phyloP scores from a whole-genome alignment of 2,329 filamentous ascomycete genomes.

The Helotiales sp. region DNA sequence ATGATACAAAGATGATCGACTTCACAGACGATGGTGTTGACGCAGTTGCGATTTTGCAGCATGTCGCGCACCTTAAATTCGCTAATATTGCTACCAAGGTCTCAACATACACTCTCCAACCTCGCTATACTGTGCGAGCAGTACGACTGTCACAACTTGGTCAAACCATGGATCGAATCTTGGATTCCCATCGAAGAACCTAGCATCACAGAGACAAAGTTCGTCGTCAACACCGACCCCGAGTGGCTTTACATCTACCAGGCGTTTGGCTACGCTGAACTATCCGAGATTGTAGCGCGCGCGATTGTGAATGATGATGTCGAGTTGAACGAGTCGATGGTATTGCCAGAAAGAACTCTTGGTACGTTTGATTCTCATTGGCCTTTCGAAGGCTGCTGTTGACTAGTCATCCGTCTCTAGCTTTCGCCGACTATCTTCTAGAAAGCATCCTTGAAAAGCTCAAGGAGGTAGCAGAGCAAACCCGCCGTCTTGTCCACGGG shows the following conservation, averaged over 20 bases:
- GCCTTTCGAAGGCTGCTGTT: no score
- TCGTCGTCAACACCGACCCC: neutral
- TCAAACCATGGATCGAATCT: neutral
- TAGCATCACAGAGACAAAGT: no score
- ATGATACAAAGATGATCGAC: neutral
- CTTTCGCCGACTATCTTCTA: neutral
- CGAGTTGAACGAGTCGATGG: neutral
- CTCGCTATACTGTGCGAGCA: neutral
- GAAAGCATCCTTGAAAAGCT: neutral
- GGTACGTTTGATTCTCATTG: neutral
- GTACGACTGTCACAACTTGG: neutral
- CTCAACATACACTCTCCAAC: neutral
- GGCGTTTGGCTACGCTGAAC: neutral
- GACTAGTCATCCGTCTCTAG: neutral
- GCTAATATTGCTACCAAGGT: neutral
- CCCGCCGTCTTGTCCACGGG: neutral
- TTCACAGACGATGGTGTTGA: neutral
- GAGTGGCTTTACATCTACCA: neutral
- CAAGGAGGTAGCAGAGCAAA: neutral
- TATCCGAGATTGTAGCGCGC: neutral
- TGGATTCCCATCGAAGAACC: no score
- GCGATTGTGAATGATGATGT: neutral
- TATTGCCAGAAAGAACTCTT: neutral
- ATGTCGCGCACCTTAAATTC: neutral
- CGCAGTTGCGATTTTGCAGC: neutral